A percentile compares a stretch with the other conserved stretches of the same genome.
These are phyloP conservation scores for Lodderomyces jiufengensis DNA, from an alignment of 1,139 yeast genomes.

Conservation along the genomic window DNA sequence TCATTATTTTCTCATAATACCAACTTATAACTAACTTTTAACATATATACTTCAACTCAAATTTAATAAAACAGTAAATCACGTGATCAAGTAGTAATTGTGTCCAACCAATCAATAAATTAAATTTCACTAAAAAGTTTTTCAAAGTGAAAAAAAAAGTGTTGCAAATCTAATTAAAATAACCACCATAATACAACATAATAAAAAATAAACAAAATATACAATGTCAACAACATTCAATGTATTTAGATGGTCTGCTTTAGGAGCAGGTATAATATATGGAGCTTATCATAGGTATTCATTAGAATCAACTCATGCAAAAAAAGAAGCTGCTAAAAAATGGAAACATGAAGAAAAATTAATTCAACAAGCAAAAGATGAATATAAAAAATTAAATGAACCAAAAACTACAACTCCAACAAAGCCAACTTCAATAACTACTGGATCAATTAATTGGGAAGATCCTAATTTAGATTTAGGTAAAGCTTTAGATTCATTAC, in stretches of 20 bases:
- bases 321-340: slow-evolving; percentile 54
- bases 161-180: neutral
- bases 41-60: too few relatives aligned
- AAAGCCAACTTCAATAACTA: slow-evolving; percentile 20
- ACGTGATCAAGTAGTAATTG: neutral
- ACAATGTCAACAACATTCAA: slow-evolving; percentile 35
- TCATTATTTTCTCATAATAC: too few relatives aligned
- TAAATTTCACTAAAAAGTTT: neutral
- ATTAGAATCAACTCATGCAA: slow-evolving; percentile 58
- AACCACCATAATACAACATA: neutral
- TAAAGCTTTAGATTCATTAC: slow-evolving; percentile 41
- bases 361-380: slow-evolving; percentile 84
- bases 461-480: slow-evolving; percentile 90
- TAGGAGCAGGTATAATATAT: slow-evolving; percentile 84
- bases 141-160: neutral
- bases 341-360: slow-evolving; percentile 69
- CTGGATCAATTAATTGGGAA: slow-evolving; percentile 66
- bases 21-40: too few relatives aligned
- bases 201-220: slow-evolving; percentile 17
- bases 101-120: slow-evolving; percentile 3
- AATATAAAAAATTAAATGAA: slow-evolving; percentile 67
- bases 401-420: slow-evolving; percentile 43
- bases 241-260: slow-evolving; percentile 90
- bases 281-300: slow-evolving; percentile 84
- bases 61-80: too few relatives aligned